phyloP scores from a whole-genome alignment of 2,329 filamentous ascomycete species.

The Verticillium zaregamsianum region DNA sequence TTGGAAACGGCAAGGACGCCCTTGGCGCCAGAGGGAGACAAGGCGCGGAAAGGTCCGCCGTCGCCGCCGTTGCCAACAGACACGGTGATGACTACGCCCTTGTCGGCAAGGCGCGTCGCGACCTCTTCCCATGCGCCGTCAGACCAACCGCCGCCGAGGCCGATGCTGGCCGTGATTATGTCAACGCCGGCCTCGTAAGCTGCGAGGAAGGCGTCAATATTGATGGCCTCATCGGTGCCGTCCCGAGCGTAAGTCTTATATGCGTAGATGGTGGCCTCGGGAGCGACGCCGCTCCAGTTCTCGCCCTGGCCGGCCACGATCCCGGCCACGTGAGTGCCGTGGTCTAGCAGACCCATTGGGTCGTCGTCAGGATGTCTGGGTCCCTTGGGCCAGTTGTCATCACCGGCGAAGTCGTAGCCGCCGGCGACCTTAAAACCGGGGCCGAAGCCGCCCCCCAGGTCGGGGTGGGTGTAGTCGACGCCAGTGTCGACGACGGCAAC shows the following conservation, averaged over 20 bases:
- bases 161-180: constrained; percentile 38
- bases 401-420: constrained; percentile 20
- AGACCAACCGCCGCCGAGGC: constrained; percentile 9
- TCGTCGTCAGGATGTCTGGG: neutral
- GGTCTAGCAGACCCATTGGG: constrained; percentile 17
- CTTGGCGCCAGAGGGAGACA: constrained; percentile 32
- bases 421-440: constrained; percentile 13
- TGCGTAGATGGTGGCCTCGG: constrained; percentile 17
- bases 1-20: constrained; percentile 35
- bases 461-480: constrained; percentile 32
- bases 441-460: constrained; percentile 10
- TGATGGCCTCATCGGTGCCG: constrained; percentile 7
- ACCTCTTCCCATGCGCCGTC: neutral
- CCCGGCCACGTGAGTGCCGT: constrained; percentile 42
- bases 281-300: constrained; percentile 19
- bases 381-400: constrained; percentile 8
- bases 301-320: constrained; percentile 37
- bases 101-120: constrained; percentile 12
- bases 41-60: constrained; percentile 41
- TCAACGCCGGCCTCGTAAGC: constrained; percentile 33
- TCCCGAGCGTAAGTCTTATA: constrained; percentile 14
- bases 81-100: constrained; percentile 44
- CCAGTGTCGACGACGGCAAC: constrained; percentile 36
- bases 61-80: constrained; percentile 47
- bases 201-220: constrained; percentile 27